Base-by-base conservation (phyloP, 176 grass and related monocot genomes). In the Chrysopogon serrulatus region DNA sequence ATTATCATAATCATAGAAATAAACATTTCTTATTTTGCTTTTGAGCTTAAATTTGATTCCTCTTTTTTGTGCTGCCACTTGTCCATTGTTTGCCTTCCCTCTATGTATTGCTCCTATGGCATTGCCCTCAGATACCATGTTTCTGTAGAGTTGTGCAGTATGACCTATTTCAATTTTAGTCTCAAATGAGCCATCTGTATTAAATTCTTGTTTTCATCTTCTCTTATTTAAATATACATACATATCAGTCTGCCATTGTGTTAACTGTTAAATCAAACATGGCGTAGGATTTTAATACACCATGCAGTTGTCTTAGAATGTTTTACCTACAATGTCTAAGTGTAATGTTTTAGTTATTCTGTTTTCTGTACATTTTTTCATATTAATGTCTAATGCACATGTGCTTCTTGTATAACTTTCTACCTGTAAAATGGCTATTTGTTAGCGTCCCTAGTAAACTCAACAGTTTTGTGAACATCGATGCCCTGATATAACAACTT, bases 401-500 rank as follows among this genome's bases (percentile, higher is more conserved):
- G n/a, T 16, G 75, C 76, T 30, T 74, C 60, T 21, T 68, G 48
- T 48, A 74, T 18, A 82, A 39, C 54, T 70, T 82, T 17, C 18
- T 49, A 54, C 40, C 32, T 21, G 31, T 43, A 37, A 68, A n/a
- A 69, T 69, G 41, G 31, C 15, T 16, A 75, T 65, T 78, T 62
- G 30, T 73, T 70, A 83, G 59, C 26, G 31, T 5, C 43, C 17
- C 2, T 83, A 23, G 48, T 44, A 68, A 44, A 45, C 27, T 27
- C 26, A 79, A 18, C 79, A 48, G 26, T 45, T 90, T 56, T 69
- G 28, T 72, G 17, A 18, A 67, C 36, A 73, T 40, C 37, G 21
- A 17, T 70, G 18, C 24, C 35, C 45, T 84, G 73, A 80, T 84
- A 34, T 85, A 33, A 84, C 14, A 80, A 81, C 66, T 72, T 90